phyloP scores from a whole-genome alignment of 2,329 filamentous ascomycete species.

The Davidsoniella australis region DNA sequence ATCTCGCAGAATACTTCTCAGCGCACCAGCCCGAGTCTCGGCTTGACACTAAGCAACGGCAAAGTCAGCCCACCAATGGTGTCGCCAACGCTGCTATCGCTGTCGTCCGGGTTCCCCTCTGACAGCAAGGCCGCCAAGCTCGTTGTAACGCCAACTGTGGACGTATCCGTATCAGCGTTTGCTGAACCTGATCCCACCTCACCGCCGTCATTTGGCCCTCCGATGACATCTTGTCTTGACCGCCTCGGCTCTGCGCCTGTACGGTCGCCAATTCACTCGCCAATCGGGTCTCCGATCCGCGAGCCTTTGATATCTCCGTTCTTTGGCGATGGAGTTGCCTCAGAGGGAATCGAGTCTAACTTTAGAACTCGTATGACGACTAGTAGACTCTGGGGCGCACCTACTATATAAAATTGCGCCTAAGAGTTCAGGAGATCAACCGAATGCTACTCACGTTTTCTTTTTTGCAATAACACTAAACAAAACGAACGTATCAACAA shows the following conservation, averaged over 20 bases:
- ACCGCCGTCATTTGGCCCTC: not conserved
- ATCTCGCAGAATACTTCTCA: slow-evolving; percentile 10
- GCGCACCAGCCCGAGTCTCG: slow-evolving; percentile 6
- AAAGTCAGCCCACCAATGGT: slow-evolving; percentile 4
- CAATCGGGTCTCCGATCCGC: slow-evolving; percentile 9
- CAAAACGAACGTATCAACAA: too few species aligned
- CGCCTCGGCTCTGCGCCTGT: slow-evolving; percentile 5
- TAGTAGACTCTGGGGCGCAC: slow-evolving; percentile 8
- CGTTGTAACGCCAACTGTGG: too few species aligned
- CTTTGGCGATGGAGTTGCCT: not conserved
- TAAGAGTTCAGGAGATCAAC: too few species aligned
- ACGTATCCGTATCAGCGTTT: not conserved
- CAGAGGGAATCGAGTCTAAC: not conserved
- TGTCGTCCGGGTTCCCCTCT: slow-evolving; percentile 1
- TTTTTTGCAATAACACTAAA: too few species aligned
- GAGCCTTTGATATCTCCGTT: slow-evolving; percentile 4
- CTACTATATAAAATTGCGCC: too few species aligned
- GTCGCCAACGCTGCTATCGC: slow-evolving; percentile 3
- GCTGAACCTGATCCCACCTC: not conserved
- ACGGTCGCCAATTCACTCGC: slow-evolving; percentile 12
- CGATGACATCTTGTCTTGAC: not conserved
- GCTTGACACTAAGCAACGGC: slow-evolving; percentile 1
- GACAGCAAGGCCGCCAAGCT: too few species aligned
- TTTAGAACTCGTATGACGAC: slow-evolving; percentile 8
- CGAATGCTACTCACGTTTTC: too few species aligned